Evolutionary conservation across 1,139 yeast species (phyloP).

Genomic region (Chernovozyma sophiae-reginae): DNA sequence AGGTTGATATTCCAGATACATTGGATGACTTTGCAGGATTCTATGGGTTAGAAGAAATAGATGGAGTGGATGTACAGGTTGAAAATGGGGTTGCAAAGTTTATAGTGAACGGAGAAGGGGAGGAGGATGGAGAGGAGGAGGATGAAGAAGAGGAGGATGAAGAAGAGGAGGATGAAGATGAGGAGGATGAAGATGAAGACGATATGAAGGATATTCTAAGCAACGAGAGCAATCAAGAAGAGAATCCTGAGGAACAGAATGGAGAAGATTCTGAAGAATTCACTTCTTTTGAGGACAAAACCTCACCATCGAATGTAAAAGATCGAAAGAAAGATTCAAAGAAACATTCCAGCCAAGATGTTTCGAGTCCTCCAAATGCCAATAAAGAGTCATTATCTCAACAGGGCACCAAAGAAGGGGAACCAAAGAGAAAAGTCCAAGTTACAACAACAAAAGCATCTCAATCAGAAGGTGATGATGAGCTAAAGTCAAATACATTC

Average conservation of each 20-base stretch:
- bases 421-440: constrained; percentile 3
- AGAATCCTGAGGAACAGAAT: no score
- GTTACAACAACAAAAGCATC: background rate
- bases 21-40: constrained; percentile 86
- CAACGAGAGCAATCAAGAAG: constrained; percentile 9
- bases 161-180: constrained; percentile 9
- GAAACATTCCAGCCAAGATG: background rate
- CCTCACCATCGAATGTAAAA: background rate
- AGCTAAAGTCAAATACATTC: background rate
- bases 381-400: background rate
- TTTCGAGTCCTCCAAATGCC: background rate
- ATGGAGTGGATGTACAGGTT: constrained; percentile 78
- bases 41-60: constrained; percentile 89
- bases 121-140: constrained; percentile 11
- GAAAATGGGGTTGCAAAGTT: constrained; percentile 65
- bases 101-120: constrained; percentile 43
- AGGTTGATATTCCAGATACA: constrained; percentile 78
- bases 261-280: constrained; percentile 16
- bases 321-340: background rate
- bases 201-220: constrained; percentile 10
- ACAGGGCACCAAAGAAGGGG: background rate
- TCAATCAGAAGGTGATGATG: background rate
- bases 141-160: constrained; percentile 9
- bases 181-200: constrained; percentile 7
- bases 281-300: constrained; percentile 24